Evolutionary conservation across 1,139 yeast genomes (phyloP).

Genomic region (Scheffersomyces illinoinensis): DNA sequence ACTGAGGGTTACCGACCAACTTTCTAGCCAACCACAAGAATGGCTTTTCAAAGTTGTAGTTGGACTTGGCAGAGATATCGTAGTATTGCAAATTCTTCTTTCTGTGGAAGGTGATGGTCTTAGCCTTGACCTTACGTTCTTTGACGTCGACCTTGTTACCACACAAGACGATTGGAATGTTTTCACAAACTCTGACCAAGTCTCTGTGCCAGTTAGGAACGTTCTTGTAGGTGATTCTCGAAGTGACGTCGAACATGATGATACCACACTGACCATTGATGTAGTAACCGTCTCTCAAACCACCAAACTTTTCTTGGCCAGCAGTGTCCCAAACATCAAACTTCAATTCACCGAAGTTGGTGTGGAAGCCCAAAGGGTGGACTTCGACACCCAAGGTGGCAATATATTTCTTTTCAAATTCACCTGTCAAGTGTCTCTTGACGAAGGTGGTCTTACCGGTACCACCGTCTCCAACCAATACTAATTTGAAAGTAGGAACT

Average conservation of each 20-base stretch:
- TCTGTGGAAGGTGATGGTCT: slow-evolving; percentile 99
- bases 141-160: slow-evolving; percentile 99
- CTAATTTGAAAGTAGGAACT: slow-evolving; percentile 98
- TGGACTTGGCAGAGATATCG: slow-evolving; percentile 99
- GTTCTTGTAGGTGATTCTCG: slow-evolving; percentile 98
- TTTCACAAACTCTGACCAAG: slow-evolving; percentile 98
- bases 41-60: slow-evolving; percentile 99
- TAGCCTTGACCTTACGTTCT: slow-evolving; percentile 99
- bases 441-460: slow-evolving; percentile 99
- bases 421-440: slow-evolving; percentile 99
- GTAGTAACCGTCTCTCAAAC: slow-evolving; percentile 98
- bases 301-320: slow-evolving; percentile 99
- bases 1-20: slow-evolving; percentile 96
- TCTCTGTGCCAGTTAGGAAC: slow-evolving; percentile 99
- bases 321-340: slow-evolving; percentile 99
- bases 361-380: slow-evolving; percentile 97
- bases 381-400: slow-evolving; percentile 99
- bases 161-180: slow-evolving; percentile 97
- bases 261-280: slow-evolving; percentile 99
- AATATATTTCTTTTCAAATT: slow-evolving; percentile 97
- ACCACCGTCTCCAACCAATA: slow-evolving; percentile 99
- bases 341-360: slow-evolving; percentile 98
- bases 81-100: slow-evolving; percentile 99
- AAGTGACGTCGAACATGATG: slow-evolving; percentile 99
- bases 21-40: slow-evolving; percentile 99